Evolutionary conservation across 2,329 filamentous ascomycete species (phyloP), one percentile per base, ranked within the genome.

Genomic region (Domatiomyces globalis): DNA sequence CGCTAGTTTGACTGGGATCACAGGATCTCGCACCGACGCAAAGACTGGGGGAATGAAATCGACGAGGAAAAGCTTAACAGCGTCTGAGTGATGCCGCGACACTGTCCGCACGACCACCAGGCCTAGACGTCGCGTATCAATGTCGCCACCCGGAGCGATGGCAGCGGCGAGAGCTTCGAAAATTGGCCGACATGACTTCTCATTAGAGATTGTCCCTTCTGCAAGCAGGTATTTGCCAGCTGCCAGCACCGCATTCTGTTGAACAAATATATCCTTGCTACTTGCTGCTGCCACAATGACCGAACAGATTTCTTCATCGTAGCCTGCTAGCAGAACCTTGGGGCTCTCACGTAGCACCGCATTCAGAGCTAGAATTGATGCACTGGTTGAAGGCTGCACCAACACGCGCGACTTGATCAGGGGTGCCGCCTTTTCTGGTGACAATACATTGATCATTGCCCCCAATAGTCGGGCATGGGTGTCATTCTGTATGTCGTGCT

Each of bases 1-100:
- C 0, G 90, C 84, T 25, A 98, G 76, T 69, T 98, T 98, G 64
- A 98, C 84, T 0, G 94, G 94, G 56, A 98, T 96, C 5, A 96
- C 82, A 8, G 81, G 75, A 66, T 98, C 92, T 53, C 94, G 81
- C 25, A 98, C 92, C 49, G 85, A 85, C 43, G 85, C 81, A 66
- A 98, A 98, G 45, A 96, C 78, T 1, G 88, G 81, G 1, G 84
- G 83, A 1, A 86, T 83, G n/a, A 98, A 77, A 2, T 87, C 70
- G 8, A 81, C 71, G 46, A 96, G 75, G 49, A 54, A 56, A 12
- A 89, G 86, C 25, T 86, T 81, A 39, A 90, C 79, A 62, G 92
- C 72, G 49, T 92, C 86, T 10, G 43, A 6, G 64, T 92, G 80
- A 45, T 83, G 75, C 51, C 92, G 83, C 54, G 83, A 83, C 43